Evolutionary conservation across 345 rosid genomes (phyloP).

Genomic region (Turnera subulata): DNA sequence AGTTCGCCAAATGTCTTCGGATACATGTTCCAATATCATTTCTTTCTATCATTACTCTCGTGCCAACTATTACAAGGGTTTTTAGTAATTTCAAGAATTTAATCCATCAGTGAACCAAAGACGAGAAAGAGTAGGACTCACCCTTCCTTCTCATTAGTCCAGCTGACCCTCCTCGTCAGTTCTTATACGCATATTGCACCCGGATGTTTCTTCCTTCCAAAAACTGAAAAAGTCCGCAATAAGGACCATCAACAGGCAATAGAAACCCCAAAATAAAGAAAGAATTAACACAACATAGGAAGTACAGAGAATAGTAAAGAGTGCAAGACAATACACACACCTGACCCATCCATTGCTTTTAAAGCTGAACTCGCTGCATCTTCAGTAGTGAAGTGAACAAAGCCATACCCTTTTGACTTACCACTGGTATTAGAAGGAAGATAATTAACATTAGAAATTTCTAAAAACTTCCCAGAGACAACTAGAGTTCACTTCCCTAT

Average conservation of each 20-base stretch:
- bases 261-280: background rate
- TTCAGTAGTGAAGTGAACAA: conserved; percentile 54
- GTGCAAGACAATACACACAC: conserved; percentile 19
- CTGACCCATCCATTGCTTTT: conserved; percentile 57
- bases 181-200: conserved; percentile 45
- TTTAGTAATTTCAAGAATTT: too few relatives aligned
- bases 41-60: too few relatives aligned
- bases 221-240: conserved; percentile 30
- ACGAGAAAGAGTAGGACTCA: conserved; percentile 1
- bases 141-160: background rate
- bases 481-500: too few relatives aligned
- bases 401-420: conserved; percentile 72
- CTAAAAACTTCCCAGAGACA: background rate
- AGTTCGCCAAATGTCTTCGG: too few relatives aligned
- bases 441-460: background rate
- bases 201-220: conserved; percentile 67
- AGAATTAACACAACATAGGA: background rate
- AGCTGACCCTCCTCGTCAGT: background rate
- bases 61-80: too few relatives aligned
- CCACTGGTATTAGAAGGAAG: conserved; percentile 27
- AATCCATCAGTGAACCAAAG: too few relatives aligned
- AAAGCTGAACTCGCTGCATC: conserved; percentile 53
- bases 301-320: background rate
- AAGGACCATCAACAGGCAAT: background rate
- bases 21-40: too few relatives aligned